Evolutionary conservation across 768 basidiomycete species (phyloP).

Genomic region (Leccinum disarticulatum): DNA sequence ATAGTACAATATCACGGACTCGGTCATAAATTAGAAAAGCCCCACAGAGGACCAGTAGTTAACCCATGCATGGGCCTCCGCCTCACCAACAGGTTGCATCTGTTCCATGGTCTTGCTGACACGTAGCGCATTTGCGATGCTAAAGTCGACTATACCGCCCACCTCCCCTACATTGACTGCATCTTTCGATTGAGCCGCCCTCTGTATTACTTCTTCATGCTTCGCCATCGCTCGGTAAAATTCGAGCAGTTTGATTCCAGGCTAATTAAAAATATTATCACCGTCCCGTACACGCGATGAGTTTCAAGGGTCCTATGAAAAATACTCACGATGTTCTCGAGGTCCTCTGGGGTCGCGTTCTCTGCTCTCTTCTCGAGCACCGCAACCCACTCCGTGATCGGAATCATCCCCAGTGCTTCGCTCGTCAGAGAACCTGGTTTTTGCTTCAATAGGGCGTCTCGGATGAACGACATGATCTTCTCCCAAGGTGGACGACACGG

Average conservation of each 20-base stretch:
- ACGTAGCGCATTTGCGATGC: constrained; percentile 9
- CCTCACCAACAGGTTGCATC: constrained; percentile 13
- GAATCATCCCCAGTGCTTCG: constrained; percentile 21
- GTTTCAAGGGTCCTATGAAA: not conserved
- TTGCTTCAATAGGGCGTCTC: constrained; percentile 15
- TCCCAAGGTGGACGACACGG: constrained; percentile 36
- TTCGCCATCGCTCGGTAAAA: constrained; percentile 26
- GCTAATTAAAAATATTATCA: constrained; percentile 15
- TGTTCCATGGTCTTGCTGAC: constrained; percentile 14
- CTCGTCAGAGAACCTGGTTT: constrained; percentile 3
- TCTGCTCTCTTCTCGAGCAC: constrained; percentile 27
- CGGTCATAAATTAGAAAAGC: constrained; percentile 7
- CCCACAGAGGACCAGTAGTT: constrained; percentile 20
- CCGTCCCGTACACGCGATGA: not conserved
- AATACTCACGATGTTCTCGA: constrained; percentile 7
- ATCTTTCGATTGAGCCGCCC: not conserved
- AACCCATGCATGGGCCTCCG: constrained; percentile 20
- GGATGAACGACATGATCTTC: constrained; percentile 25
- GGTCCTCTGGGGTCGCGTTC: constrained; percentile 7
- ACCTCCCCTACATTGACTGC: not conserved
- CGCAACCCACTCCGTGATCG: constrained; percentile 32
- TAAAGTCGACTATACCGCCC: constrained; percentile 6
- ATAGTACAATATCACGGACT: not conserved
- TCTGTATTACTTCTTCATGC: not conserved
- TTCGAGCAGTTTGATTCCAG: constrained; percentile 33